These are phyloP conservation scores for Lumnitzera littorea DNA, from an alignment of 345 rosid species.

Conservation along the genomic window DNA sequence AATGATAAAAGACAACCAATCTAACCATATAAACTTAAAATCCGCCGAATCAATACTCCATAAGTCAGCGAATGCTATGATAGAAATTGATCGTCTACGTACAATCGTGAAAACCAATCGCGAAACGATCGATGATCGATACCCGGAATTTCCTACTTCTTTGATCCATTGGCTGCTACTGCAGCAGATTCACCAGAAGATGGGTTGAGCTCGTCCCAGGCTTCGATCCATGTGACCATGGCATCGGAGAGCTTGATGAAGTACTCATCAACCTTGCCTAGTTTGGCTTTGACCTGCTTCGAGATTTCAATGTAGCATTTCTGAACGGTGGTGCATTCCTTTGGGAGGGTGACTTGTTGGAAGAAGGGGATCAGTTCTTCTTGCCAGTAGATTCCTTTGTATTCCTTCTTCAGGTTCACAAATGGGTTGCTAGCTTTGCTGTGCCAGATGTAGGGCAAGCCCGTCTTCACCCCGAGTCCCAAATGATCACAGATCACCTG, in stretches of 20 bases:
- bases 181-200: conserved; percentile 8
- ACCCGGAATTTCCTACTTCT: conserved; percentile 15
- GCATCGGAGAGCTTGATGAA: conserved; percentile 38
- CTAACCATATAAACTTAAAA: conserved; percentile 5
- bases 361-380: conserved; percentile 47
- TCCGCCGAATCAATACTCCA: conserved; percentile 14
- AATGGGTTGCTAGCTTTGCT: conserved; percentile 49
- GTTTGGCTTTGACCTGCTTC: conserved; percentile 35
- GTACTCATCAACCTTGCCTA: conserved; percentile 34
- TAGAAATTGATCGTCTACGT: conserved; percentile 3
- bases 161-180: not conserved
- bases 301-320: conserved; percentile 39
- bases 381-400: conserved; percentile 46
- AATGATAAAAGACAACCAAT: conserved; percentile 3
- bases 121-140: not conserved
- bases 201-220: conserved; percentile 40
- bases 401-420: conserved; percentile 41
- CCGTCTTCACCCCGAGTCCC: conserved; percentile 41
- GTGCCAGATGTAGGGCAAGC: conserved; percentile 44
- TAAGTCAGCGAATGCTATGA: conserved; percentile 10
- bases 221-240: conserved; percentile 45
- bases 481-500: conserved; percentile 42
- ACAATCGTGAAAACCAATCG: not conserved
- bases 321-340: conserved; percentile 41
- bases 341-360: conserved; percentile 32